Evolutionary conservation across 1,139 yeast genomes (phyloP), one percentile per base, ranked within the genome.

Genomic region (Diutina catenulata): DNA sequence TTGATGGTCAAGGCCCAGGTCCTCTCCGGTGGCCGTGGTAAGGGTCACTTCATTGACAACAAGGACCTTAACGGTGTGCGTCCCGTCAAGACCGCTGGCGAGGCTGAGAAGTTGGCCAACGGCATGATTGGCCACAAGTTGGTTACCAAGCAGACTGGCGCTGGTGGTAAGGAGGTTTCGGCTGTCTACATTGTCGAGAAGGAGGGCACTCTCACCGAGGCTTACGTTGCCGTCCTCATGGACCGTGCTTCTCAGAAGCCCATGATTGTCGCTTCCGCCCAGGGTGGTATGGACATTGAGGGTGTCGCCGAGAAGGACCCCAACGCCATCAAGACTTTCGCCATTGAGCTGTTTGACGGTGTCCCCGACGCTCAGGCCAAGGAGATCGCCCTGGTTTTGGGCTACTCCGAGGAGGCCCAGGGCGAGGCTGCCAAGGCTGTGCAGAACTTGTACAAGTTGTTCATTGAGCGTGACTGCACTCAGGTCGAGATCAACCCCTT

Each of bases 251-350:
- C 80, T 47, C 95, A 88, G 66, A 70, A 76, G 50, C 95, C 97
- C 45, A 72, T 91, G 67, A 84, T 91, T 57, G 95, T 91, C 49
- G 96, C 95, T 37, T 86, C 96, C 28, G 70, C 94, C 49, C 94
- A 91, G 69, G 99, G 99, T 70, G 99, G 99, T 71, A 88, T 93
- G 95, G 96, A 91, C 66, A 93, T 91, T 56, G 99, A 91, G 71
- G 95, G 94, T 60, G 97, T 93, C 49, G 99, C 98, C 44, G 81
- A 81, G 51, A 78, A 74, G 52, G 81, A 76, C 64, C 99, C 99
- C 41, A 76, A 74, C 43, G 95, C 95, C 50, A 93, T 91, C 68
- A 81, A 86, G 69, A 79, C 93, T 48, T 86, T 80, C 75, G 72
- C 82, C 49, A 77, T 91, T 43, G 79, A 80, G 49, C 71, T 86